Evolutionary conservation across 768 basidiomycete genomes (phyloP).

Genomic region (Kondoa subrosea): DNA sequence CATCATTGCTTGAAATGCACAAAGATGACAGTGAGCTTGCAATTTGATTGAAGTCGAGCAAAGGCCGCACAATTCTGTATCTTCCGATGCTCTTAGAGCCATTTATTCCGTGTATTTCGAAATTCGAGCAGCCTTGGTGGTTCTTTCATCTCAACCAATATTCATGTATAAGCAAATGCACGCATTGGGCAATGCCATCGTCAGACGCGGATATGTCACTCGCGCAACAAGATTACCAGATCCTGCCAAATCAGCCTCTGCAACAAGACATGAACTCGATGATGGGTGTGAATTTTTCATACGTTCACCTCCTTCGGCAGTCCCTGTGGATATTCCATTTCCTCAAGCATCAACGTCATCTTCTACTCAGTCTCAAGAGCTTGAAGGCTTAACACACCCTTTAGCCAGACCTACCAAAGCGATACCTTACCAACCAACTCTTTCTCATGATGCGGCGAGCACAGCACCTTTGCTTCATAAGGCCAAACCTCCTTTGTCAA

Average conservation of each 20-base stretch:
- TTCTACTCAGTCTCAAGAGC: no score
- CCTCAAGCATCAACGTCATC: background rate
- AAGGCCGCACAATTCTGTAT: constrained; percentile 2
- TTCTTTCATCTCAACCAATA: no score
- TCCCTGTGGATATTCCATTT: background rate
- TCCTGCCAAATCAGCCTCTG: background rate
- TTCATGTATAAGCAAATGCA: no score
- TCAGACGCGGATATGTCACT: no score
- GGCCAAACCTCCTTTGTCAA: background rate
- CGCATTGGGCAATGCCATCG: no score
- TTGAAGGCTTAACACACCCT: background rate
- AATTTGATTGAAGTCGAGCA: no score
- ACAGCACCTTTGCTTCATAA: background rate
- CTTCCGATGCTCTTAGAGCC: constrained; percentile 28
- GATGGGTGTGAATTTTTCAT: background rate
- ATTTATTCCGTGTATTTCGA: no score
- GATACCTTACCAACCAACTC: background rate
- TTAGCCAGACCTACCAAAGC: background rate
- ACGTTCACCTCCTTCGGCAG: background rate
- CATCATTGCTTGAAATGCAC: constrained; percentile 30
- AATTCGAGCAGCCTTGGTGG: constrained; percentile 12
- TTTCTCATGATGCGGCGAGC: background rate
- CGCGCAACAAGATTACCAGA: background rate
- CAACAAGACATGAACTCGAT: background rate
- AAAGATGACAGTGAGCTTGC: no score